Evolutionary conservation across 208 protist species (phyloP).

Genomic region (Trichomonas vaginalis): DNA sequence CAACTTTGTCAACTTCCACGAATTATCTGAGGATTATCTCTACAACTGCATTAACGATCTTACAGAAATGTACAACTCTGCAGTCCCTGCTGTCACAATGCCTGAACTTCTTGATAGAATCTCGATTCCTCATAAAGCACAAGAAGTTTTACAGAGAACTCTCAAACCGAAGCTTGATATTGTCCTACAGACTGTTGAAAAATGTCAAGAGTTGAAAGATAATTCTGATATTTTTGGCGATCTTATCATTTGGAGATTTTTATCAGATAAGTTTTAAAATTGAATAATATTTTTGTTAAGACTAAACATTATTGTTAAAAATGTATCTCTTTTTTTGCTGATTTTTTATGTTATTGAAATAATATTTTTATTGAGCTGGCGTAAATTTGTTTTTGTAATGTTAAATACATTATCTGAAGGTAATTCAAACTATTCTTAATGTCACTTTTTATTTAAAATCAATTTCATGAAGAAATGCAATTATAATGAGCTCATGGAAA

Average conservation of each 20-base stretch:
- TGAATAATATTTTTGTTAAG: no score
- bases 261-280: not conserved
- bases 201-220: not conserved
- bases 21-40: not conserved
- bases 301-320: no score
- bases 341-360: no score
- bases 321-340: no score
- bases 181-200: not conserved
- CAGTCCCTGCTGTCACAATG: no score
- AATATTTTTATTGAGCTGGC: no score
- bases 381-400: no score
- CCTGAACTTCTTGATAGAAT: not conserved
- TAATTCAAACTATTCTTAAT: no score
- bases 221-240: not conserved
- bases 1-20: not conserved
- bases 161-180: not conserved
- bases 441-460: no score
- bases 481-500: no score
- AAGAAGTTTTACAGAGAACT: not conserved
- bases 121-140: not conserved
- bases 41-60: not conserved
- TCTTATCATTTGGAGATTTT: not conserved
- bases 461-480: no score
- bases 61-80: not conserved
- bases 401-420: no score